Percentiles rank a stretch among this genome's conserved stretches.
Evolutionary conservation across 805 yeast genomes (phyloP).

Genomic region (Myxozyma neotropica): DNA sequence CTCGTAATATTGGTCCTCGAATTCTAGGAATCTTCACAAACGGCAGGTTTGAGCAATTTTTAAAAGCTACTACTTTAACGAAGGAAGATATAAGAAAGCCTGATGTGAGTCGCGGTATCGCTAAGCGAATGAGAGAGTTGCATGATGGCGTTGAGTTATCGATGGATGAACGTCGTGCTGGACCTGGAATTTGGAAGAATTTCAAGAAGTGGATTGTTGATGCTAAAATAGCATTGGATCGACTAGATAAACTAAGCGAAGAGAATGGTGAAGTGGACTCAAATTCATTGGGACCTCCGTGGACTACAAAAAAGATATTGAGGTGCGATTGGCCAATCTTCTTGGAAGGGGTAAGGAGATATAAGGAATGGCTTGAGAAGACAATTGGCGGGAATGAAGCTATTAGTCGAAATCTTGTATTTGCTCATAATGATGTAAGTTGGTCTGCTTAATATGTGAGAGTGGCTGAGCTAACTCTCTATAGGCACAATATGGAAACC

Average conservation of each 20-base stretch:
- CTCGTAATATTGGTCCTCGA: slow-evolving; percentile 82
- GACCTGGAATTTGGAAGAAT: slow-evolving; percentile 71
- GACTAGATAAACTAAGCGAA: slow-evolving; percentile 45
- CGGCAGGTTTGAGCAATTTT: slow-evolving; percentile 92
- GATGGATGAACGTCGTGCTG: slow-evolving; percentile 54
- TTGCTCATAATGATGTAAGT: slow-evolving; percentile 81
- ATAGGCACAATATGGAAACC: slow-evolving; percentile 86
- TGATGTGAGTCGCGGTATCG: slow-evolving; percentile 77
- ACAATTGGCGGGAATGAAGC: slow-evolving; percentile 50
- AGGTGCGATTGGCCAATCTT: slow-evolving; percentile 54
- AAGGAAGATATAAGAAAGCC: slow-evolving; percentile 74
- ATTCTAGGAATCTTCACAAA: slow-evolving; percentile 86
- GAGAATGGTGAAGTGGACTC: slow-evolving; percentile 30
- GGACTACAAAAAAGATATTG: slow-evolving; percentile 33
- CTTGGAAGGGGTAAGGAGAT: slow-evolving; percentile 51
- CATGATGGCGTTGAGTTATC: slow-evolving; percentile 76
- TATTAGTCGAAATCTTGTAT: slow-evolving; percentile 58
- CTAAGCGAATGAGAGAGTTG: slow-evolving; percentile 94
- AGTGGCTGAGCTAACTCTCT: not conserved
- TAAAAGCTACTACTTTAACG: slow-evolving; percentile 77
- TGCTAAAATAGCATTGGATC: slow-evolving; percentile 50
- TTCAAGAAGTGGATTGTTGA: slow-evolving; percentile 70
- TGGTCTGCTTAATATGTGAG: not conserved
- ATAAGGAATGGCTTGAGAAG: slow-evolving; percentile 62
- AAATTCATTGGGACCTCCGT: slow-evolving; percentile 12